Evolutionary conservation across 2,329 filamentous ascomycete genomes (phyloP).

Genomic region (Aspergillus spinulosporus): DNA sequence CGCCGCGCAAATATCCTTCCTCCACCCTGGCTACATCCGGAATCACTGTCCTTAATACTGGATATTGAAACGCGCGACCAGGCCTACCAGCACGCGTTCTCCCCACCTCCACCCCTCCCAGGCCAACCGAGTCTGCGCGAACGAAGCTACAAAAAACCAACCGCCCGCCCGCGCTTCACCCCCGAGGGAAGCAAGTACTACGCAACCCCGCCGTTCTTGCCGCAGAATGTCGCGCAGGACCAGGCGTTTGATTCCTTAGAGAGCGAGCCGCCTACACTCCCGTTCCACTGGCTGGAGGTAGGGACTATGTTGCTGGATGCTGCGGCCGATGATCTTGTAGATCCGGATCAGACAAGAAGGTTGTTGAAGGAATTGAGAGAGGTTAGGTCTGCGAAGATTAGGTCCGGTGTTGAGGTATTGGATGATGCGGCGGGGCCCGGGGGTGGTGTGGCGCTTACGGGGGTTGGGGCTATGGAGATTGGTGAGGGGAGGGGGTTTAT

Average conservation of each 20-base stretch:
- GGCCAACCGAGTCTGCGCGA: constrained; percentile 34
- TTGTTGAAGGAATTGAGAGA: constrained; percentile 80
- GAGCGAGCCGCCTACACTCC: constrained; percentile 53
- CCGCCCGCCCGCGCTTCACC: constrained; percentile 35
- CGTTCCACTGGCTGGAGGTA: constrained; percentile 94
- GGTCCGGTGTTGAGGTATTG: constrained; percentile 69
- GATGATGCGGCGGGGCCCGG: constrained; percentile 54
- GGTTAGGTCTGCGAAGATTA: constrained; percentile 84
- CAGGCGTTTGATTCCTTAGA: constrained; percentile 42
- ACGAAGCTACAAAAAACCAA: constrained; percentile 23
- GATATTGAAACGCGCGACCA: constrained; percentile 71
- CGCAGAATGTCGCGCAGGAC: constrained; percentile 69
- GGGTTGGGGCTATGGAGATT: constrained; percentile 90
- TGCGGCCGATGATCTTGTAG: constrained; percentile 76
- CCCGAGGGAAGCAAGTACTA: constrained; percentile 43
- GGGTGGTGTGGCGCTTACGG: constrained; percentile 71
- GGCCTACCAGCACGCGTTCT: constrained; percentile 68
- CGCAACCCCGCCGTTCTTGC: constrained; percentile 72
- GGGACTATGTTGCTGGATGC: constrained; percentile 83
- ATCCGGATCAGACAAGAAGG: constrained; percentile 71
- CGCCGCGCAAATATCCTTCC: constrained; percentile 88
- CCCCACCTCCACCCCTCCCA: constrained; percentile 72
- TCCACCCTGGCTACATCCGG: constrained; percentile 80
- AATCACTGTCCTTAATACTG: constrained; percentile 74
- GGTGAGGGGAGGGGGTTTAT: constrained; percentile 84